phyloP scores from a whole-genome alignment of 257 asterid genomes.

The Leonotis leonurus region DNA sequence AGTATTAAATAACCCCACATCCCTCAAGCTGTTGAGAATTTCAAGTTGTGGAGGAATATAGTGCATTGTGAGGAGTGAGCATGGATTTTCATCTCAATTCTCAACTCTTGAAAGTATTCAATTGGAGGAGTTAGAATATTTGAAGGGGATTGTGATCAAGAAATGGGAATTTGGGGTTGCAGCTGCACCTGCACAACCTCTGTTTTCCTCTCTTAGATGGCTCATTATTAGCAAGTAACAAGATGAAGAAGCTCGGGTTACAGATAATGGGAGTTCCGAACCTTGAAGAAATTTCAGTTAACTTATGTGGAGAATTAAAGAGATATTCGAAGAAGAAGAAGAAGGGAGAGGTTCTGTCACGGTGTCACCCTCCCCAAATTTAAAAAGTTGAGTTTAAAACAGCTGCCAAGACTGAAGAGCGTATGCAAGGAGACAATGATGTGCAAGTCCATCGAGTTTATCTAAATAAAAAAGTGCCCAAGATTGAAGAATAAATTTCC shows the following conservation, averaged over 20 bases:
- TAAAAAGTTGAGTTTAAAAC: too few species aligned
- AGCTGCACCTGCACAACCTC: not conserved
- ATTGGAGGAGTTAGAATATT: not conserved
- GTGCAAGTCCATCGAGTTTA: not conserved
- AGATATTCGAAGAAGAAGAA: not conserved
- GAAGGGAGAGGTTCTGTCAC: not conserved
- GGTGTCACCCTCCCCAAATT: not conserved
- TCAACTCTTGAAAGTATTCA: not conserved
- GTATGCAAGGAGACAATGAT: not conserved
- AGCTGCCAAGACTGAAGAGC: not conserved
- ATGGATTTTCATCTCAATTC: not conserved
- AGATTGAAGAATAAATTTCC: not conserved
- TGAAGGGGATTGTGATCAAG: not conserved
- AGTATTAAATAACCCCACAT: not conserved
- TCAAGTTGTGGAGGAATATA: not conserved
- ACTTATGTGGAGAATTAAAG: not conserved
- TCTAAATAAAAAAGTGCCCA: not conserved
- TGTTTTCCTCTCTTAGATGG: not conserved
- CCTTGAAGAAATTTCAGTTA: not conserved
- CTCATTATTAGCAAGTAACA: not conserved
- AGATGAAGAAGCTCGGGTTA: not conserved
- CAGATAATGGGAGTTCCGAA: not conserved
- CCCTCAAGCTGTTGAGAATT: not conserved
- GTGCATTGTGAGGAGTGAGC: not conserved
- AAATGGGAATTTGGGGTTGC: not conserved